phyloP scores from a whole-genome alignment of 2,329 filamentous ascomycete species.

The Curvularia hawaiiensis region DNA sequence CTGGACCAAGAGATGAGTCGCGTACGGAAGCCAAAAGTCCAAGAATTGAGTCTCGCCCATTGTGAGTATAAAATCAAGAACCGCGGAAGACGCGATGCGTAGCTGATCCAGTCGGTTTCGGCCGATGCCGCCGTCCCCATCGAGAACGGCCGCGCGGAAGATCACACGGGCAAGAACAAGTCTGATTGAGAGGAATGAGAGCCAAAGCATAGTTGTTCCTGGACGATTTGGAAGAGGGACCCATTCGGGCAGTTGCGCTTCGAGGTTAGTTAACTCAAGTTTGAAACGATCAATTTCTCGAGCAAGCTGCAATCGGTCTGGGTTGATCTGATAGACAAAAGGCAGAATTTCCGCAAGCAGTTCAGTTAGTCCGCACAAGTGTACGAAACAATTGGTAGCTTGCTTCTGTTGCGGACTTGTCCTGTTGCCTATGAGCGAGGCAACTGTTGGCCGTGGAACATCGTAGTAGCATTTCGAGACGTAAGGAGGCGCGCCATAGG shows the following conservation, averaged over 20 bases:
- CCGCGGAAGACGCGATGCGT: conserved; percentile 55
- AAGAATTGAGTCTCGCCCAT: conserved; percentile 54
- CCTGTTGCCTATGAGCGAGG: conserved; percentile 46
- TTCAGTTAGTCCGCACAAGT: conserved; percentile 57
- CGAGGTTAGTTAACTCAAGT: conserved; percentile 40
- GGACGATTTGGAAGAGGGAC: conserved; percentile 36
- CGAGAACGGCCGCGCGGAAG: conserved; percentile 37
- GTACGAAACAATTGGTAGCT: conserved; percentile 58
- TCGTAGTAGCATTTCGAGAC: conserved; percentile 61
- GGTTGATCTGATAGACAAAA: conserved; percentile 45
- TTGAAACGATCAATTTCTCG: conserved; percentile 41
- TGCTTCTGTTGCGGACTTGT: conserved; percentile 49
- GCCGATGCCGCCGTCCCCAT: conserved; percentile 29
- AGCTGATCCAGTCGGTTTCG: conserved; percentile 51
- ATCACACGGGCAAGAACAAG: conserved; percentile 48
- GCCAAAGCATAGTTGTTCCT: conserved; percentile 47
- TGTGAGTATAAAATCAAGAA: conserved; percentile 57
- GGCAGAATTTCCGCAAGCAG: conserved; percentile 49
- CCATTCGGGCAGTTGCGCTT: conserved; percentile 43
- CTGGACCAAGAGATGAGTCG: conserved; percentile 59
- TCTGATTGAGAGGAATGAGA: conserved; percentile 49
- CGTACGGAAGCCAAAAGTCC: conserved; percentile 59
- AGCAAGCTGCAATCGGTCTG: conserved; percentile 34
- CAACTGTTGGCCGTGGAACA: conserved; percentile 58
- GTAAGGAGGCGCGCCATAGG: conserved; percentile 61